A percentile compares a stretch with the other conserved stretches of the same genome.
Evolutionary conservation across 2,329 filamentous ascomycete genomes (phyloP).

Genomic region (Diplodia mutila): DNA sequence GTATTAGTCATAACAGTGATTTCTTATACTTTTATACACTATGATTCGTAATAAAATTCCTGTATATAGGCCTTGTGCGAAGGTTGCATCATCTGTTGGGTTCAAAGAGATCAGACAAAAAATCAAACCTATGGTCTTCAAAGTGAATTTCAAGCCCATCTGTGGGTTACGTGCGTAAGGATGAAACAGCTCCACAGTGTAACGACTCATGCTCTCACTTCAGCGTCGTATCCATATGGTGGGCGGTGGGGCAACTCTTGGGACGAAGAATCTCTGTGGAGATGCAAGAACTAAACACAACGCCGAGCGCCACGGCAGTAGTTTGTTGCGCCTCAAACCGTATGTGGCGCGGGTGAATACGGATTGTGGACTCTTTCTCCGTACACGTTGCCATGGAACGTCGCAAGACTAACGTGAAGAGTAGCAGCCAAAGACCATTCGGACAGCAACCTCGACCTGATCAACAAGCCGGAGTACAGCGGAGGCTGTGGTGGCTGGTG

Average conservation of each 20-base stretch:
- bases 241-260: not conserved
- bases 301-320: not conserved
- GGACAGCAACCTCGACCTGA: not conserved
- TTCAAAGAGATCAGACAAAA: no score
- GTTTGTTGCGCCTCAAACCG: not conserved
- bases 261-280: not conserved
- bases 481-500: not conserved
- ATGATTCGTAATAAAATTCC: no score
- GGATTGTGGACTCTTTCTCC: not conserved
- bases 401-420: not conserved
- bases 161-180: no score
- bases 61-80: no score
- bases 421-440: not conserved
- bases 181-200: conserved; percentile 2
- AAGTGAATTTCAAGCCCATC: no score
- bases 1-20: no score
- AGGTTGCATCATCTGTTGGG: no score
- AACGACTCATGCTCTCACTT: conserved; percentile 9
- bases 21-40: no score
- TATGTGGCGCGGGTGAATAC: not conserved
- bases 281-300: not conserved
- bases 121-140: no score
- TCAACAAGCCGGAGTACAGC: not conserved
- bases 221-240: not conserved
- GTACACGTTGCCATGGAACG: not conserved